These are phyloP conservation scores for Ambrosiella beaveri DNA, from an alignment of 2,329 filamentous ascomycete genomes.

Conservation along the genomic window DNA sequence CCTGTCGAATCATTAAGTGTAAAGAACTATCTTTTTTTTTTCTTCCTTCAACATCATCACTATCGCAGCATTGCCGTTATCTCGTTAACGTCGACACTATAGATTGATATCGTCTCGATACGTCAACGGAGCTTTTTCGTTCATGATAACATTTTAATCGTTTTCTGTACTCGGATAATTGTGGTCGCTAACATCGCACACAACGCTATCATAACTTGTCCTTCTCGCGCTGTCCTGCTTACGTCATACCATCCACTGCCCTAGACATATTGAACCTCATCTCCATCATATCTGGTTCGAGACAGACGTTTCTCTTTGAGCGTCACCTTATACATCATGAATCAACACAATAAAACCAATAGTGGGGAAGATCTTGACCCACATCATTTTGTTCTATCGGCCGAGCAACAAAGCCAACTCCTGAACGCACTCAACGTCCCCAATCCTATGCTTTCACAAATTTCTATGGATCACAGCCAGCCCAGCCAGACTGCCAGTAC, in stretches of 20 bases:
- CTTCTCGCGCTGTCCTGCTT: neutral
- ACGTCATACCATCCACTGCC: neutral
- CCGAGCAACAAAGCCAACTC: conserved; percentile 59
- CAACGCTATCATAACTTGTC: neutral
- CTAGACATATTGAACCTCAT: neutral
- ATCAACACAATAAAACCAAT: neutral
- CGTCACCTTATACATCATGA: conserved; percentile 3
- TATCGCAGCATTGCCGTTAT: neutral
- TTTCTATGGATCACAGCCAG: conserved; percentile 21
- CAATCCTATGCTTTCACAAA: conserved; percentile 18
- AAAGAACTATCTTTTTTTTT: conserved; percentile 3
- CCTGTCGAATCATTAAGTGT: neutral
- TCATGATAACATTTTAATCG: neutral
- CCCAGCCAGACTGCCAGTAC: conserved; percentile 30
- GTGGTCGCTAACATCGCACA: neutral
- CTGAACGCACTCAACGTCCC: conserved; percentile 54
- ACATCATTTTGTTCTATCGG: conserved; percentile 50
- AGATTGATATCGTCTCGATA: neutral
- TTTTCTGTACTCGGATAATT: neutral
- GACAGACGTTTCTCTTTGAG: conserved; percentile 4
- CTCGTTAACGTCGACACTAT: neutral
- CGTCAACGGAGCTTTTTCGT: neutral
- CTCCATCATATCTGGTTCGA: neutral
- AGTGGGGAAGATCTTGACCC: conserved; percentile 16
- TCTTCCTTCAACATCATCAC: conserved; percentile 1